Conservation (phyloP, 768 basidiomycete genomes). For the Suillus sp. region DNA sequence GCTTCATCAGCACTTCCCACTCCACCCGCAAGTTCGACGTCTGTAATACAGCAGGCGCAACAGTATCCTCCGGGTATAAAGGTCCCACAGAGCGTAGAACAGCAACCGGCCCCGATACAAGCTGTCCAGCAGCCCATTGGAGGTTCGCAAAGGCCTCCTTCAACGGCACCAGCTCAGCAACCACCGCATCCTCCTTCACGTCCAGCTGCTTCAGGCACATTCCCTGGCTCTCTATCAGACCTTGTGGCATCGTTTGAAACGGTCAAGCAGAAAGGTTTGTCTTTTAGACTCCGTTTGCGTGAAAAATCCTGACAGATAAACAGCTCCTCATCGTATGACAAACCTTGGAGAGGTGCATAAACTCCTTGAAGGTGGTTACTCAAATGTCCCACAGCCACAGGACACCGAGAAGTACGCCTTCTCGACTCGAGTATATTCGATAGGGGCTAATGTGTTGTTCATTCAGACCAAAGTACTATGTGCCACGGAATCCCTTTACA, state of each 20-base stretch:
- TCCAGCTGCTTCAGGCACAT: constrained; percentile 47
- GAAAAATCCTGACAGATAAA: constrained; percentile 9
- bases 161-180: constrained; percentile 49
- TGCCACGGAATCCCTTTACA: constrained; percentile 87
- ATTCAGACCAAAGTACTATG: constrained; percentile 91
- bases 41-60: constrained; percentile 39
- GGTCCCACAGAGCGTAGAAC: constrained; percentile 47
- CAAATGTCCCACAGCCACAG: constrained; percentile 85
- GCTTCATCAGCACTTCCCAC: constrained; percentile 16
- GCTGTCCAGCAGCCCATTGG: constrained; percentile 36
- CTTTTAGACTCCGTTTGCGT: neutral
- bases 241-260: constrained; percentile 93
- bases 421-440: neutral
- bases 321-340: constrained; percentile 79
- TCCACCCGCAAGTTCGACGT: constrained; percentile 30
- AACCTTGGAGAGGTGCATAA: constrained; percentile 91
- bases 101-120: constrained; percentile 27
- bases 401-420: constrained; percentile 92
- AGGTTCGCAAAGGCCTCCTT: constrained; percentile 55
- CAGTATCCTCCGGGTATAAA: constrained; percentile 75
- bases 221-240: constrained; percentile 88
- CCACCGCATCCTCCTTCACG: constrained; percentile 39
- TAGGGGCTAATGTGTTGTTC: constrained; percentile 15
- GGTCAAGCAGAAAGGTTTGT: constrained; percentile 92
- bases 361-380: constrained; percentile 89